Percentiles rank a stretch among this genome's conserved stretches.
Conservation (phyloP, 768 basidiomycete genomes). For the Calocera cornea region DNA sequence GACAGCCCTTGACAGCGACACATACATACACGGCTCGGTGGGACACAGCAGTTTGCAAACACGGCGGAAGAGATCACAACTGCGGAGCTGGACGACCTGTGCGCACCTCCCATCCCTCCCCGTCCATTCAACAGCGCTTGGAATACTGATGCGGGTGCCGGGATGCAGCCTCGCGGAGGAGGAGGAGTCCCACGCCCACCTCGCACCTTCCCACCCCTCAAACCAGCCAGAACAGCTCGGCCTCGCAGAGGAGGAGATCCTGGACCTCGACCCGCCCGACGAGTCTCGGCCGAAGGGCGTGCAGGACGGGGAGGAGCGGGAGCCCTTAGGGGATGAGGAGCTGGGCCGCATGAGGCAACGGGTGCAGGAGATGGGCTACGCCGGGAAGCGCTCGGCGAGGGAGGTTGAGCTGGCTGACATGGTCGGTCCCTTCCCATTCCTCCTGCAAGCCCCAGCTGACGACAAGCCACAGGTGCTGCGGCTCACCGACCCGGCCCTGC, state of each 20-base stretch:
- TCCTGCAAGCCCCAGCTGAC: not conserved
- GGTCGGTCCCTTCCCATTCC: not conserved
- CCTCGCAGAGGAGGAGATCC: not conserved
- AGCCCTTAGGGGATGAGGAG: not conserved
- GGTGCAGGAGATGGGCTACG: not conserved
- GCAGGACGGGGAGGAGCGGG: not conserved
- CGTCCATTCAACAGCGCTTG: not conserved
- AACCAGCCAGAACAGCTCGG: not conserved
- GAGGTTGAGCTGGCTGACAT: not conserved
- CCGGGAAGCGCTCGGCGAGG: not conserved
- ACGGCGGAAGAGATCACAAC: conserved; percentile 1
- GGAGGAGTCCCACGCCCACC: not conserved
- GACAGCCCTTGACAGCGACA: not conserved
- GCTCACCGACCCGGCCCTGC: not conserved
- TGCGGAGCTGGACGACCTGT: conserved; percentile 4
- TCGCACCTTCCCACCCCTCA: not conserved
- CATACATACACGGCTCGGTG: not conserved
- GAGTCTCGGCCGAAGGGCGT: not conserved
- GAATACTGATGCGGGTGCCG: not conserved
- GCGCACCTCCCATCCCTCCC: not conserved
- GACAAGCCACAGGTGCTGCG: not conserved
- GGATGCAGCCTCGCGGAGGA: not conserved
- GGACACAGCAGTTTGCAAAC: not conserved
- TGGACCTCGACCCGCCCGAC: not conserved
- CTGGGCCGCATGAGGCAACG: not conserved